Evolutionary conservation across 257 asterid genomes (phyloP).

Genomic region (Parsonsia alboflavescens): DNA sequence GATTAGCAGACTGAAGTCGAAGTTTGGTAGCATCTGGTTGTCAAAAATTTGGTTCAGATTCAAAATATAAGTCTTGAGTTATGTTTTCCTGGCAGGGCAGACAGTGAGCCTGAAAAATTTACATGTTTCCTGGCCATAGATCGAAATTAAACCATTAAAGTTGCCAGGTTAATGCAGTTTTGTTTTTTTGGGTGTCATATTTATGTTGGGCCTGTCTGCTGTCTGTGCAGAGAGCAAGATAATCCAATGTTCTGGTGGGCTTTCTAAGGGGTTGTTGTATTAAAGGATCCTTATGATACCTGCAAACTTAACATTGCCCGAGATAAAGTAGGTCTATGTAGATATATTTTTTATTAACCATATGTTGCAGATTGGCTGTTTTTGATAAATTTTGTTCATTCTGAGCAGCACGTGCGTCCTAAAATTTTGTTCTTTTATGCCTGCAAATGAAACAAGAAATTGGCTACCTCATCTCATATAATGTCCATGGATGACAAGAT

Average conservation of each 20-base stretch:
- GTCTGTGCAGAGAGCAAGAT: neutral
- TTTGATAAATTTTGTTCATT: neutral
- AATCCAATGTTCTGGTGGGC: neutral
- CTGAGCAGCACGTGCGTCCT: neutral
- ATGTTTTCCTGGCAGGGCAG: neutral
- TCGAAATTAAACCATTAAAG: neutral
- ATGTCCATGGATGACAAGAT: neutral
- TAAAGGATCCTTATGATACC: neutral
- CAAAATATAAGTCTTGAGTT: neutral
- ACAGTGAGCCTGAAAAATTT: neutral
- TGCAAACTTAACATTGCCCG: neutral
- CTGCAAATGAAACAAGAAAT: neutral
- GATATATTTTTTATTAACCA: neutral
- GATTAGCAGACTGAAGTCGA: neutral
- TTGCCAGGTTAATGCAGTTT: neutral
- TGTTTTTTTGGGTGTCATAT: neutral
- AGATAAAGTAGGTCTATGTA: neutral
- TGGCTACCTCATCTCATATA: neutral
- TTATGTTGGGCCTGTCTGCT: neutral
- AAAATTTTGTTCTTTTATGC: neutral
- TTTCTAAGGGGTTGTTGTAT: neutral
- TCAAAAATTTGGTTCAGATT: neutral
- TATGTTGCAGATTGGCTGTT: neutral
- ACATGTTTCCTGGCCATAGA: neutral
- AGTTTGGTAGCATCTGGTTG: neutral